phyloP scores from a whole-genome alignment of 805 yeast genomes.

The Kuraishia piskuri region DNA sequence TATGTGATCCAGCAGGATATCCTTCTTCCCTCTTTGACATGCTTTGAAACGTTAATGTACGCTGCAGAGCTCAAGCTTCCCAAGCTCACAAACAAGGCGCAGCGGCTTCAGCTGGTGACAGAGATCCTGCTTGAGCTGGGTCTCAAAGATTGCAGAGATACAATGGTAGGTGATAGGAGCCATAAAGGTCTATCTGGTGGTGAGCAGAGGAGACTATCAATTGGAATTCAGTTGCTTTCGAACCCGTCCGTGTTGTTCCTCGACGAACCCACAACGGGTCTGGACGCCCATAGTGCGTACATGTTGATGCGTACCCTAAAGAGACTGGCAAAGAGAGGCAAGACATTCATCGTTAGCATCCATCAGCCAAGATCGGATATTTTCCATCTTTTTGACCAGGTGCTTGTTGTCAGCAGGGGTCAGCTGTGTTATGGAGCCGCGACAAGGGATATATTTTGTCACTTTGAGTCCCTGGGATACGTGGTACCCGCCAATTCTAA shows the following conservation, averaged over 20 bases:
- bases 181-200: slow-evolving; percentile 75
- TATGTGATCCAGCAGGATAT: slow-evolving; percentile 74
- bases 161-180: slow-evolving; percentile 43
- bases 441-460: slow-evolving; percentile 28
- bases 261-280: slow-evolving; percentile 86
- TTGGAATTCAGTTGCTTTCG: slow-evolving; percentile 69
- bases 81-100: slow-evolving; percentile 28
- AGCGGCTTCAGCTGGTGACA: slow-evolving; percentile 42
- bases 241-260: slow-evolving; percentile 70
- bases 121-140: slow-evolving; percentile 59
- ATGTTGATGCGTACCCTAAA: slow-evolving; percentile 54
- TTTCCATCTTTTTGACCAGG: slow-evolving; percentile 54
- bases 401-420: slow-evolving; percentile 64
- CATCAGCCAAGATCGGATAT: slow-evolving; percentile 85
- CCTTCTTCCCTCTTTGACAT: slow-evolving; percentile 61
- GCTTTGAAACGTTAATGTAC: slow-evolving; percentile 57
- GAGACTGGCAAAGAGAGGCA: slow-evolving; percentile 47
- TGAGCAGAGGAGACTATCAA: slow-evolving; percentile 67
- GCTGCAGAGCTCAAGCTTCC: slow-evolving; percentile 70
- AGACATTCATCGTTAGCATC: slow-evolving; percentile 67
- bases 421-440: slow-evolving; percentile 37
- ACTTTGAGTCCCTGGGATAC: slow-evolving; percentile 41
- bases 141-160: slow-evolving; percentile 52
- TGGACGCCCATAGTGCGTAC: slow-evolving; percentile 72
- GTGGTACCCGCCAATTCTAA: slow-evolving; percentile 38